Conservation (phyloP, 495 filamentous ascomycete species). For the Penicilliopsis zonata region DNA sequence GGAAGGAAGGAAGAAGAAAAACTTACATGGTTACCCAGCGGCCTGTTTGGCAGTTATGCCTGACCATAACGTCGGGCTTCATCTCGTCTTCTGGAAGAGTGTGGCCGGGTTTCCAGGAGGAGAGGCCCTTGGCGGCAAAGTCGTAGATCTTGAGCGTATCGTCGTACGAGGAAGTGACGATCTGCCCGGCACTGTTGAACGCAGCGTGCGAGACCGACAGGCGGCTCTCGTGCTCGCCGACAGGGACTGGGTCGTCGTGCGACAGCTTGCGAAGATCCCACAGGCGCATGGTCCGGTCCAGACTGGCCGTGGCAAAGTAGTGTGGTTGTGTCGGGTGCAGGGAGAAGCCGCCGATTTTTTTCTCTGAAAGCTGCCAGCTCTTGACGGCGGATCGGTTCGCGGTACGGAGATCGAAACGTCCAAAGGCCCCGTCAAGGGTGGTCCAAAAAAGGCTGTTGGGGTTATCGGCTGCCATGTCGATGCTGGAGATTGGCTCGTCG, state of each 20-base stretch:
- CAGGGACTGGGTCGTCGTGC: conserved; percentile 45
- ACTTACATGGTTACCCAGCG: conserved; percentile 62
- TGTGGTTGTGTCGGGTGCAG: conserved; percentile 67
- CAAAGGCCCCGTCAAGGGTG: conserved; percentile 68
- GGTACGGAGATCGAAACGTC: conserved; percentile 63
- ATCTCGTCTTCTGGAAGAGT: conserved; percentile 48
- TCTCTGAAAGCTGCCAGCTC: conserved; percentile 68
- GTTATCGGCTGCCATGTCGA: conserved; percentile 61
- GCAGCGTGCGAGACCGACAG: conserved; percentile 85
- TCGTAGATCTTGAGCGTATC: conserved; percentile 89
- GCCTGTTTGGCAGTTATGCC: conserved; percentile 94
- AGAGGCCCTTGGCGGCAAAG: conserved; percentile 46
- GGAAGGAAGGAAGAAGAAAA: not conserved
- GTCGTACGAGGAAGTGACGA: conserved; percentile 90
- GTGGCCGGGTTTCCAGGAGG: conserved; percentile 49
- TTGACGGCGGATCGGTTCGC: conserved; percentile 33
- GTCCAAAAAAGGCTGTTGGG: conserved; percentile 77
- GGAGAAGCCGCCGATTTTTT: conserved; percentile 92
- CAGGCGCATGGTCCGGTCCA: conserved; percentile 79
- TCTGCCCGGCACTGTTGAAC: conserved; percentile 67
- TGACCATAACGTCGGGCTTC: conserved; percentile 53
- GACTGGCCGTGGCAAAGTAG: conserved; percentile 77
- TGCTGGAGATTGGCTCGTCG: conserved; percentile 67
- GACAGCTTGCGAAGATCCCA: conserved; percentile 86
- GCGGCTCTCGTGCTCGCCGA: conserved; percentile 71